These are phyloP conservation scores for Flammula alnicola DNA, from an alignment of 1,284 basidiomycete species.

Conservation along the genomic window DNA sequence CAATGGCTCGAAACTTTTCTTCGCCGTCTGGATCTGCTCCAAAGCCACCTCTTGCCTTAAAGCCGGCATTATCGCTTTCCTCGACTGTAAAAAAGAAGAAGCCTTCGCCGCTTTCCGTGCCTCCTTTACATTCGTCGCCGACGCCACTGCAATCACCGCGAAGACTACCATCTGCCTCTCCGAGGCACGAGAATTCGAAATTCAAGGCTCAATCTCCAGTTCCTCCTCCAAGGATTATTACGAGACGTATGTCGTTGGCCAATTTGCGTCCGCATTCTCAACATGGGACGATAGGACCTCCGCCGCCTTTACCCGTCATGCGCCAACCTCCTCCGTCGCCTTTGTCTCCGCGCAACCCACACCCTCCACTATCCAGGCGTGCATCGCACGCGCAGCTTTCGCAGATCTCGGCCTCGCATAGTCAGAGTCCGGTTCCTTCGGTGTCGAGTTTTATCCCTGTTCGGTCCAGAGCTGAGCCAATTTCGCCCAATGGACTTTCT, in stretches of 20 bases:
- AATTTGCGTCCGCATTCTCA: conserved; percentile 18
- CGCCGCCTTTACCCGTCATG: conserved; percentile 13
- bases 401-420: background rate
- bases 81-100: conserved; percentile 39
- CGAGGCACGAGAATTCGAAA: conserved; percentile 3
- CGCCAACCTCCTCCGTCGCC: conserved; percentile 25
- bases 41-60: conserved; percentile 20
- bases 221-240: conserved; percentile 9
- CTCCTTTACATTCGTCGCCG: conserved; percentile 19
- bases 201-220: conserved; percentile 3
- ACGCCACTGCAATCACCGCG: conserved; percentile 18
- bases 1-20: conserved; percentile 8
- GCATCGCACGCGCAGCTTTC: conserved; percentile 30
- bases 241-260: conserved; percentile 23
- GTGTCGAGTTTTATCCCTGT: conserved; percentile 29
- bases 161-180: conserved; percentile 11
- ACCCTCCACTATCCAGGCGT: conserved; percentile 15
- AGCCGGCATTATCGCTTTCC: conserved; percentile 24
- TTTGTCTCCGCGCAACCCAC: conserved; percentile 17
- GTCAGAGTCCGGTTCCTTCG: background rate
- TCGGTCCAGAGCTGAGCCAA: conserved; percentile 6
- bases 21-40: conserved; percentile 25
- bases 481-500: background rate
- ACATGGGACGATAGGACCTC: conserved; percentile 4
- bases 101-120: conserved; percentile 41